Conservation (phyloP, 2,329 filamentous ascomycete genomes). For the Fusarium secorum region DNA sequence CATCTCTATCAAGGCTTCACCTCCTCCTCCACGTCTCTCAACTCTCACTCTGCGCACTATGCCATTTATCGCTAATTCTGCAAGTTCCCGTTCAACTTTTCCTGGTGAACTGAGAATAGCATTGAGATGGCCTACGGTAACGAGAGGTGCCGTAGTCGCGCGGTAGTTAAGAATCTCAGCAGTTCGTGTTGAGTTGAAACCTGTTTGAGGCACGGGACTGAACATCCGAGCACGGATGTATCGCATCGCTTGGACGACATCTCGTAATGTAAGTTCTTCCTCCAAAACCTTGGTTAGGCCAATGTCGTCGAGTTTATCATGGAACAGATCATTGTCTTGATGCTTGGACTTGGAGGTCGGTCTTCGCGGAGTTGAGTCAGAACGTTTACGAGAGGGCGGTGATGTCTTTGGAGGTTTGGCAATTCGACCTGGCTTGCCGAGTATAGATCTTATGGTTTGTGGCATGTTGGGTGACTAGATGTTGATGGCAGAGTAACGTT, state of each 20-base stretch:
- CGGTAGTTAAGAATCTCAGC: slow-evolving; percentile 71
- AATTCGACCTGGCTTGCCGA: slow-evolving; percentile 49
- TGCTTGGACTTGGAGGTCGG: slow-evolving; percentile 33
- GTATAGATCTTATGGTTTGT: slow-evolving; percentile 49
- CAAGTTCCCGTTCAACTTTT: slow-evolving; percentile 71
- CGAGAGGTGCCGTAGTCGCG: slow-evolving; percentile 66
- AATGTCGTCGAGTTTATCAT: slow-evolving; percentile 64
- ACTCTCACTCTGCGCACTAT: slow-evolving; percentile 68
- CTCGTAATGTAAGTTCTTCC: slow-evolving; percentile 63
- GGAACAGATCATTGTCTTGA: slow-evolving; percentile 45
- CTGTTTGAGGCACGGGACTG: slow-evolving; percentile 66
- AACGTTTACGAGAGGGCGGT: slow-evolving; percentile 14
- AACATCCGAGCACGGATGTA: slow-evolving; percentile 71
- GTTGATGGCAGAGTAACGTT: not conserved
- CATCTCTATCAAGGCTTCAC: slow-evolving; percentile 70
- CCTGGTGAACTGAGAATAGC: slow-evolving; percentile 70
- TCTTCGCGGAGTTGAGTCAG: slow-evolving; percentile 41
- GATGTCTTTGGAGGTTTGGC: slow-evolving; percentile 43
- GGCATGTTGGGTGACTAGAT: slow-evolving; percentile 28
- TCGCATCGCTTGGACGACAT: slow-evolving; percentile 70
- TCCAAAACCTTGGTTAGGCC: slow-evolving; percentile 65
- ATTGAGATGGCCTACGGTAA: slow-evolving; percentile 72
- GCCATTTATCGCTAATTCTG: slow-evolving; percentile 64
- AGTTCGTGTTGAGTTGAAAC: slow-evolving; percentile 70
- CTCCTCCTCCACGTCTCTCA: slow-evolving; percentile 65